phyloP scores from a whole-genome alignment of 169 alveolate genomes.

The Eimeria nieschulzi region DNA sequence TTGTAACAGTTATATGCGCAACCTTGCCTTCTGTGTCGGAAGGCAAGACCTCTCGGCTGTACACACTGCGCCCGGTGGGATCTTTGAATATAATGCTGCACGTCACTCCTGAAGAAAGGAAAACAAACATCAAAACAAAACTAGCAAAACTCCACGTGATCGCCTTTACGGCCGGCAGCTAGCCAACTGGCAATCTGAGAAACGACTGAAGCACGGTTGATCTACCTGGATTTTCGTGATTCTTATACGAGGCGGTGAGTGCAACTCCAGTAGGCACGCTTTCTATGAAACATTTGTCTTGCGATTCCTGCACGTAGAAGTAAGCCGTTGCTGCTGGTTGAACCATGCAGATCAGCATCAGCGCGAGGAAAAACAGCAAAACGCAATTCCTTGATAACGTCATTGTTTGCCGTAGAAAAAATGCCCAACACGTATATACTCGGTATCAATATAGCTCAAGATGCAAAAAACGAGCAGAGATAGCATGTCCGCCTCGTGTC shows the following conservation, averaged over 20 bases:
- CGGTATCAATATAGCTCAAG: too few species aligned
- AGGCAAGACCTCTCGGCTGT: conserved; percentile 76
- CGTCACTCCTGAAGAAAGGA: conserved; percentile 74
- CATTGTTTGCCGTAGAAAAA: conserved; percentile 1
- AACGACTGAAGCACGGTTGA: neutral
- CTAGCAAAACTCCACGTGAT: neutral
- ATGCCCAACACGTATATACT: neutral
- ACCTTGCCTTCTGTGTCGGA: conserved; percentile 77
- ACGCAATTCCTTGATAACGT: neutral
- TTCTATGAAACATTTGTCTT: conserved; percentile 80
- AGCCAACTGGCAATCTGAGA: neutral
- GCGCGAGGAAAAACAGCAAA: neutral
- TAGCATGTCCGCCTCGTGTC: too few species aligned
- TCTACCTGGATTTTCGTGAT: conserved; percentile 78
- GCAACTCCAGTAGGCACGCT: conserved; percentile 77
- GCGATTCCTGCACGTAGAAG: conserved; percentile 79
- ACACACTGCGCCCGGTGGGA: conserved; percentile 76
- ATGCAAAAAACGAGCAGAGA: too few species aligned
- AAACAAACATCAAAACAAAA: neutral
- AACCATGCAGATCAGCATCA: neutral
- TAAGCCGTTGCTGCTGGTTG: conserved; percentile 67
- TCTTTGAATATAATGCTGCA: conserved; percentile 77
- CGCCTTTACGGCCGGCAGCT: neutral
- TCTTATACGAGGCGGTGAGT: conserved; percentile 77
- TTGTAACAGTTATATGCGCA: conserved; percentile 75